Evolutionary conservation across 129 eudicot species (phyloP).

Genomic region (Flaveria linearis): DNA sequence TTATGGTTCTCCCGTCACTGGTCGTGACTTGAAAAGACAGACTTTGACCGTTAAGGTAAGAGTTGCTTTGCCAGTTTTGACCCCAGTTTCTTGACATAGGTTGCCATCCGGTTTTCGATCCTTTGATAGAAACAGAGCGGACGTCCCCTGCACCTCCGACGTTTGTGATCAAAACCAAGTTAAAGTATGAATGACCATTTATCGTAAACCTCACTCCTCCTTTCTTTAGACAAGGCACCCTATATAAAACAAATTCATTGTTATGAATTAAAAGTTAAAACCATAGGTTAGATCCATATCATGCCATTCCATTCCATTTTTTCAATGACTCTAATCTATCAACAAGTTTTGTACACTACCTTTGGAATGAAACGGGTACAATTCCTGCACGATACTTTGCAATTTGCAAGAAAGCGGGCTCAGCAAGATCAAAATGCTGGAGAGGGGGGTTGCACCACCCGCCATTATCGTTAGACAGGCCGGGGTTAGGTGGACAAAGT

Average conservation of each 20-base stretch:
- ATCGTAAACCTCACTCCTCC: slow-evolving; percentile 80
- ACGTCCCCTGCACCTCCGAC: slow-evolving; percentile 89
- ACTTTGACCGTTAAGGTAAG: slow-evolving; percentile 64
- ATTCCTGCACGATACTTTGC: slow-evolving; percentile 85
- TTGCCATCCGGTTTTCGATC: slow-evolving; percentile 74
- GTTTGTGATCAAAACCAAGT: slow-evolving; percentile 70
- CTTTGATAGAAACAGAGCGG: slow-evolving; percentile 70
- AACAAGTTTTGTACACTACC: slow-evolving; percentile 34
- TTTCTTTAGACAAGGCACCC: slow-evolving; percentile 81
- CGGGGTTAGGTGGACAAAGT: slow-evolving; percentile 84
- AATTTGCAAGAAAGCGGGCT: slow-evolving; percentile 83
- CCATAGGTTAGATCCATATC: no score
- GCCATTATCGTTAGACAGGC: slow-evolving; percentile 68
- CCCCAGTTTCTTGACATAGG: slow-evolving; percentile 88
- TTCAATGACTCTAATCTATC: neutral
- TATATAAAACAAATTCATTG: slow-evolving; percentile 8
- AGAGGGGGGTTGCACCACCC: slow-evolving; percentile 97
- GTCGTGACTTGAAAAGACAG: slow-evolving; percentile 78
- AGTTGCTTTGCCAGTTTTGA: slow-evolving; percentile 90
- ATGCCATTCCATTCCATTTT: neutral
- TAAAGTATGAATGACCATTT: slow-evolving; percentile 84
- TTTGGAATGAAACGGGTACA: slow-evolving; percentile 73
- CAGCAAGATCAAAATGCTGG: slow-evolving; percentile 77
- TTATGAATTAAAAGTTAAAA: neutral
- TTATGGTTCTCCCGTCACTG: slow-evolving; percentile 70